Evolutionary conservation across 192 early-diverging fungal genomes (phyloP).

Genomic region (Rhizoclosmatium globosum): DNA sequence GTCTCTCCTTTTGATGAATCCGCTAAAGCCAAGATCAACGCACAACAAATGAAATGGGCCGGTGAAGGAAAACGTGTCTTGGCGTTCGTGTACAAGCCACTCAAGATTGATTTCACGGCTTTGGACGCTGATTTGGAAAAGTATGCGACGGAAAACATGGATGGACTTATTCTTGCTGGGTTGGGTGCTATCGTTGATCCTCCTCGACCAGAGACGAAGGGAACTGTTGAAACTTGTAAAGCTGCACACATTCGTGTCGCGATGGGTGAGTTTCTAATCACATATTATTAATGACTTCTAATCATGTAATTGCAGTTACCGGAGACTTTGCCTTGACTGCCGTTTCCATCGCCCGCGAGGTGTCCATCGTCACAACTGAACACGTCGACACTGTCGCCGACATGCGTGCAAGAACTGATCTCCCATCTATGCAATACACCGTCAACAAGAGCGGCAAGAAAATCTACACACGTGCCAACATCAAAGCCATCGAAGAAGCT

Average conservation of each 20-base stretch:
- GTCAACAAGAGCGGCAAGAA: constrained; percentile 11
- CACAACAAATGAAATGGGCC: constrained; percentile 66
- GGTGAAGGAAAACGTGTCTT: constrained; percentile 86
- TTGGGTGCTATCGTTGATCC: constrained; percentile 85
- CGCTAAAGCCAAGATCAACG: constrained; percentile 60
- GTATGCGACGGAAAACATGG: constrained; percentile 63
- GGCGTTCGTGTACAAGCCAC: constrained; percentile 71
- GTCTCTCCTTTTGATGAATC: constrained; percentile 48
- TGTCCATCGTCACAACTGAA: constrained; percentile 65
- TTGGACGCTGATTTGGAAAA: constrained; percentile 47
- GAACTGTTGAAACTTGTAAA: constrained; percentile 66
- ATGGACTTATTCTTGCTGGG: constrained; percentile 73
- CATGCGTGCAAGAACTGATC: constrained; percentile 11
- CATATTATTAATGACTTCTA: neutral
- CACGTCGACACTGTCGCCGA: constrained; percentile 17
- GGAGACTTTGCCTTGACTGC: constrained; percentile 85
- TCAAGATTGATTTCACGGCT: constrained; percentile 7
- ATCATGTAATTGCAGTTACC: constrained; percentile 53
- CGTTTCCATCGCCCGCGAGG: constrained; percentile 75
- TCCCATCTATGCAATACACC: neutral
- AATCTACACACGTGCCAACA: neutral
- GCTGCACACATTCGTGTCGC: constrained; percentile 76
- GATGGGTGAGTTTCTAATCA: constrained; percentile 58
- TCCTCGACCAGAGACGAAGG: constrained; percentile 76
- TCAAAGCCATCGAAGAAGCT: constrained; percentile 8